These are phyloP conservation scores for Leccinum griseonigrum DNA, from an alignment of 1,284 basidiomycete genomes.

Conservation along the genomic window DNA sequence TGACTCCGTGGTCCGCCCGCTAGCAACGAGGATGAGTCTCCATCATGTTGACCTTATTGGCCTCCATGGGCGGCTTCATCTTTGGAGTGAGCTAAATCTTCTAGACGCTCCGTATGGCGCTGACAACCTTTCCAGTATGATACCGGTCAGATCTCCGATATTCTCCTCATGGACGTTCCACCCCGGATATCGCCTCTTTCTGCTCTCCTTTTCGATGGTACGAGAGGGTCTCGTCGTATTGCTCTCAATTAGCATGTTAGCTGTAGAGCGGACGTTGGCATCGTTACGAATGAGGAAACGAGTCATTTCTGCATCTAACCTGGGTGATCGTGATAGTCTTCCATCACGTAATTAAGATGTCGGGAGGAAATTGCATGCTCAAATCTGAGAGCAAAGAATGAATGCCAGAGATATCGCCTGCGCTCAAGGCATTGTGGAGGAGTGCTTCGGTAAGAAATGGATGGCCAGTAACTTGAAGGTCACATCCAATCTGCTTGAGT, in stretches of 20 bases:
- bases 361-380: background rate
- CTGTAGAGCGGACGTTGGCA: background rate
- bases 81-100: too few species aligned
- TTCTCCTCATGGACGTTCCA: too few species aligned
- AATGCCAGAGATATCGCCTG: background rate
- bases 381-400: background rate
- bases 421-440: accelerated
- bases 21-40: conserved; percentile 47
- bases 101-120: too few species aligned
- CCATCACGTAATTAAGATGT: background rate
- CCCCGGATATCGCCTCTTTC: too few species aligned
- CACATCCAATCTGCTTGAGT: background rate
- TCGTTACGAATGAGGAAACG: background rate
- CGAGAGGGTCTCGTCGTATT: too few species aligned
- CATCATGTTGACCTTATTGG: conserved; percentile 65
- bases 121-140: too few species aligned
- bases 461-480: too few species aligned
- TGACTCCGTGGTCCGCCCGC: too few species aligned
- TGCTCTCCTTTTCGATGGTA: too few species aligned
- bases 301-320: background rate
- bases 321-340: background rate
- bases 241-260: too few species aligned
- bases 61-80: conserved; percentile 79
- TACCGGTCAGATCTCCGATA: too few species aligned
- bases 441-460: background rate